Conservation (phyloP, 2,329 filamentous ascomycete species). For the Pseudogymnoascus verrucosus region DNA sequence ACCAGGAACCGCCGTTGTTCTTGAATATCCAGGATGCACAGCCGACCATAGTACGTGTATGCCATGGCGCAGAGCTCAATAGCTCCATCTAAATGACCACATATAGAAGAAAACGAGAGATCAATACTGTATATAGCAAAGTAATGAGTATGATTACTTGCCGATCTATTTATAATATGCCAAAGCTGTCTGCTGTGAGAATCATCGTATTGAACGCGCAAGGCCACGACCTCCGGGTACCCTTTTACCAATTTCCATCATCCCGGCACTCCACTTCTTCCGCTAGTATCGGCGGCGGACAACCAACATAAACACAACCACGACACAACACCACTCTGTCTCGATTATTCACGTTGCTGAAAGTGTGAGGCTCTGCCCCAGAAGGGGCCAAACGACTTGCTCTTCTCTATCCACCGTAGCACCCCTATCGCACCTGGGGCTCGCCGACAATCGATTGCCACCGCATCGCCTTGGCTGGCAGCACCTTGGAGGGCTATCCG, state of each 20-base stretch:
- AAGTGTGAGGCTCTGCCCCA: constrained; percentile 5
- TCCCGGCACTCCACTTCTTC: constrained; percentile 3
- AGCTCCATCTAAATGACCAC: not conserved
- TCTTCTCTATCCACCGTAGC: not conserved
- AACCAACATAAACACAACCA: constrained; percentile 4
- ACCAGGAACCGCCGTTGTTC: not conserved
- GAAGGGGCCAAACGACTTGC: constrained; percentile 4
- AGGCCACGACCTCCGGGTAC: not conserved
- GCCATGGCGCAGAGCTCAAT: not conserved
- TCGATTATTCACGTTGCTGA: constrained; percentile 5
- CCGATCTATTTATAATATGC: not conserved
- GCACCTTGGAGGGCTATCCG: constrained; percentile 5
- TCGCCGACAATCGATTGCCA: not conserved
- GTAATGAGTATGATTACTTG: not conserved
- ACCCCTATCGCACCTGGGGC: not conserved
- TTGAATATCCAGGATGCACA: not conserved
- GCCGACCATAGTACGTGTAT: not conserved
- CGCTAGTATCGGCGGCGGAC: not conserved
- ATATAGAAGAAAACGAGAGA: not conserved
- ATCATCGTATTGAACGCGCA: not conserved
- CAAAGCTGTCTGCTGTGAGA: not conserved
- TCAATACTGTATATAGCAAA: not conserved
- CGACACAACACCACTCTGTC: not conserved
- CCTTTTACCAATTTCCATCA: constrained; percentile 1
- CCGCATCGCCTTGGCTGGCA: not conserved